phyloP scores from a whole-genome alignment of 2,329 filamentous ascomycete genomes.

The Paraconiothyrium brasiliense region DNA sequence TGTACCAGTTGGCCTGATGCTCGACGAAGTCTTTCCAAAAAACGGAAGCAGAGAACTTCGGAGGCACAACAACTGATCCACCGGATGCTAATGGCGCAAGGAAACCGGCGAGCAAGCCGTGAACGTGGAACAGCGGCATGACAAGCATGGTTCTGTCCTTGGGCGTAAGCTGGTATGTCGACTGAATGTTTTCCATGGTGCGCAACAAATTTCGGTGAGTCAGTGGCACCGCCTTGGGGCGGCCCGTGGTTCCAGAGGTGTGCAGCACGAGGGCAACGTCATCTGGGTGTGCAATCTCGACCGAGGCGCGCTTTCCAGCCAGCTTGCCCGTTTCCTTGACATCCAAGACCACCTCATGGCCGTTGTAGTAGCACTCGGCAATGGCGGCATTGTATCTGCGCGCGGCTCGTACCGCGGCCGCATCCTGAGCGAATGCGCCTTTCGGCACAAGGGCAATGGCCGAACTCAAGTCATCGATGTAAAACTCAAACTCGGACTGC shows the following conservation, averaged over 20 bases:
- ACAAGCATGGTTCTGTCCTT: constrained; percentile 83
- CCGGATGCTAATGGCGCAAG: constrained; percentile 79
- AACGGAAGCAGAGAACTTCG: constrained; percentile 80
- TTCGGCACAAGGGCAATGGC: constrained; percentile 79
- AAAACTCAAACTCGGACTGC: constrained; percentile 90
- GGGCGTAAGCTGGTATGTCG: constrained; percentile 76
- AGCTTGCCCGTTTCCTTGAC: constrained; percentile 80
- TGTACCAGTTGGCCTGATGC: constrained; percentile 88
- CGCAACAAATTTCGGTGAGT: constrained; percentile 82
- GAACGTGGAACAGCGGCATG: constrained; percentile 91
- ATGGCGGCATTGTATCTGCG: constrained; percentile 83
- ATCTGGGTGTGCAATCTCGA: constrained; percentile 71
- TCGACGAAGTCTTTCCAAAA: constrained; percentile 83
- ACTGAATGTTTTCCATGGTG: constrained; percentile 84
- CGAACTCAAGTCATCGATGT: constrained; percentile 86
- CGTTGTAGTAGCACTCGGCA: constrained; percentile 85
- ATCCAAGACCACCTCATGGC: constrained; percentile 75
- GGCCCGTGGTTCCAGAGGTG: constrained; percentile 84
- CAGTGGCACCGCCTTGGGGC: constrained; percentile 83
- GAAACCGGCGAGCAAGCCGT: constrained; percentile 85
- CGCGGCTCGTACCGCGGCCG: constrained; percentile 78
- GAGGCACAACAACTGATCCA: constrained; percentile 80
- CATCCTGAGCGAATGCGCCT: constrained; percentile 72
- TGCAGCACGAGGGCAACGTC: constrained; percentile 85
- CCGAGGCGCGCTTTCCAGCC: constrained; percentile 57